phyloP scores from a whole-genome alignment of 2,329 filamentous ascomycete genomes.

The Calonectria fujianensis region DNA sequence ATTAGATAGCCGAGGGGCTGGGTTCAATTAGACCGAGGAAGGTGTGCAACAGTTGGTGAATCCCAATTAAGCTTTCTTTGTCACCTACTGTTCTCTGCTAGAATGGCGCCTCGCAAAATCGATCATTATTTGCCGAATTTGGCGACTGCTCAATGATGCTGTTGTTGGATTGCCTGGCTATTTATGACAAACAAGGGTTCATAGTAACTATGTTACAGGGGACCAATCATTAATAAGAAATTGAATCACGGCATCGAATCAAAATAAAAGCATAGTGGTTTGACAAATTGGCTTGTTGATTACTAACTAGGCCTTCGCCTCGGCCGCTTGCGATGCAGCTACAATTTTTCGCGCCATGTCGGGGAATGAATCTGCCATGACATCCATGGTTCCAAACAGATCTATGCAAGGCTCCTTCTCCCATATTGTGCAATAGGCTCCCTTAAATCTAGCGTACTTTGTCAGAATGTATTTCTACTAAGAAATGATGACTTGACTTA shows the following conservation, averaged over 20 bases:
- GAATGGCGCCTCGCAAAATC: too few species aligned
- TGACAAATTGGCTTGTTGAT: neutral
- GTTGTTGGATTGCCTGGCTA: too few species aligned
- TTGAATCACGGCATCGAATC: rapidly evolving
- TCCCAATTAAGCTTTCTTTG: too few species aligned
- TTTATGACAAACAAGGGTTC: too few species aligned
- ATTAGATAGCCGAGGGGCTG: too few species aligned
- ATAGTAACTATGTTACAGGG: neutral
- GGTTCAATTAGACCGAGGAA: too few species aligned
- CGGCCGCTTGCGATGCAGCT: slow-evolving; percentile 41
- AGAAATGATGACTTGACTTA: slow-evolving; percentile 41
- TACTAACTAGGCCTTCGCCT: neutral
- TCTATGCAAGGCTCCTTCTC: slow-evolving; percentile 71
- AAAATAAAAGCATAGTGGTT: neutral
- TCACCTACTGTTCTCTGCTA: too few species aligned
- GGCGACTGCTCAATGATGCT: too few species aligned
- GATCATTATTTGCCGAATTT: too few species aligned
- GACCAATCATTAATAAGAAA: neutral
- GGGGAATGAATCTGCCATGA: slow-evolving; percentile 66
- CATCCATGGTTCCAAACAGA: slow-evolving; percentile 72
- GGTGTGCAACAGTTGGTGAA: too few species aligned
- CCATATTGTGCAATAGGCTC: slow-evolving; percentile 72
- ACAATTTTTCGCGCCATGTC: slow-evolving; percentile 68
- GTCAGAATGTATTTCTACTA: neutral
- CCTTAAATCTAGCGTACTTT: slow-evolving; percentile 61